A percentile compares a stretch with the other conserved stretches of the same genome.
Evolutionary conservation across 1,139 yeast species (phyloP).

Genomic region (Diutina ranongensis): DNA sequence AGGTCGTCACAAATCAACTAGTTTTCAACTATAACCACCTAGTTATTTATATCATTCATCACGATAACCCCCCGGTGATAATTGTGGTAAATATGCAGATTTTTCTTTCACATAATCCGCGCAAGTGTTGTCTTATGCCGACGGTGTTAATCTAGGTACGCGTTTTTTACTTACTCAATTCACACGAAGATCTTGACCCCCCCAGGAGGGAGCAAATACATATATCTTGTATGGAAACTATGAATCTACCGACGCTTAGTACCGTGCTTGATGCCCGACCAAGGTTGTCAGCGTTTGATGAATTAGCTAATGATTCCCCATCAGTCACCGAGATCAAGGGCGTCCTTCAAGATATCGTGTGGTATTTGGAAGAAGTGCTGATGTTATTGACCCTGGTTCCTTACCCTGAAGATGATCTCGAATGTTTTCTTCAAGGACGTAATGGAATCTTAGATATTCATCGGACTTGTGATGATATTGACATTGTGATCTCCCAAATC

Average conservation of each 20-base stretch:
- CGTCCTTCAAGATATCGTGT: neutral
- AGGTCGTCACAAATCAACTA: too few relatives aligned
- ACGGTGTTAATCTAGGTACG: too few relatives aligned
- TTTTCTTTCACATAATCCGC: too few relatives aligned
- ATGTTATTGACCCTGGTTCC: neutral
- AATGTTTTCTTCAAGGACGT: neutral
- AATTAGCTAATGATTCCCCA: neutral
- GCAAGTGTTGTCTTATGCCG: too few relatives aligned
- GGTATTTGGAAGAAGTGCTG: neutral
- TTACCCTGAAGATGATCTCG: neutral
- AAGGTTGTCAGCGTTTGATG: neutral
- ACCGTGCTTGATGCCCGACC: slow-evolving; percentile 3
- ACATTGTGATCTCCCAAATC: neutral
- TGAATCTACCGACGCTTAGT: neutral
- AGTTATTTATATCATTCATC: too few relatives aligned
- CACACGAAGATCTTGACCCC: too few relatives aligned
- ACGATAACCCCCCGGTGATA: too few relatives aligned
- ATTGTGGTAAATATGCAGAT: too few relatives aligned
- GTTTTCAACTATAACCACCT: too few relatives aligned
- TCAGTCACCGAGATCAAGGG: neutral
- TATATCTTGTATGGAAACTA: neutral
- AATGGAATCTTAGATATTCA: neutral
- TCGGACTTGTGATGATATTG: slow-evolving; percentile 2
- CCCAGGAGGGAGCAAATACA: too few relatives aligned
- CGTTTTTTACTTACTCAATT: too few relatives aligned